Conservation (phyloP, 2,329 filamentous ascomycete genomes). For the Aspergillus novofumigatus region DNA sequence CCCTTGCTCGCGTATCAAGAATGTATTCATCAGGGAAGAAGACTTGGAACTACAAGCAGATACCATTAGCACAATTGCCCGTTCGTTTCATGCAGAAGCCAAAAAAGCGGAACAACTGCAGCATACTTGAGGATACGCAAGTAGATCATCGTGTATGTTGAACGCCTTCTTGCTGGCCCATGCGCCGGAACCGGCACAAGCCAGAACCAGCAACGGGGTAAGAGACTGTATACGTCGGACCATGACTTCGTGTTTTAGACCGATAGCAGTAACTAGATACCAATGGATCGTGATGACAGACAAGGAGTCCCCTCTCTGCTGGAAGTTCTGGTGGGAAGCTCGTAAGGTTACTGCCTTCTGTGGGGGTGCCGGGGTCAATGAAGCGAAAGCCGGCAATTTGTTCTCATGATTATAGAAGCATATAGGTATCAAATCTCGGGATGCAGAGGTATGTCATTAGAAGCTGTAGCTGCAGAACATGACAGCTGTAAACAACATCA, state of each 20-base stretch:
- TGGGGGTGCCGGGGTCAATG: not conserved
- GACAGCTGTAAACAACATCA: constrained; percentile 11
- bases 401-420: not conserved
- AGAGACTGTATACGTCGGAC: constrained; percentile 17
- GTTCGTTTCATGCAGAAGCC: not conserved
- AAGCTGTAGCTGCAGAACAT: constrained; percentile 2
- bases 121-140: constrained; percentile 78
- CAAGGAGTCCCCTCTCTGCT: constrained; percentile 7
- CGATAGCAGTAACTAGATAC: not conserved
- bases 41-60: constrained; percentile 67
- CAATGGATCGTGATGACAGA: not conserved
- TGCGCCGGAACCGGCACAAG: constrained; percentile 30
- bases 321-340: not conserved
- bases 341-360: not conserved
- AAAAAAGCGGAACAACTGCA: not conserved
- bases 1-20: constrained; percentile 63
- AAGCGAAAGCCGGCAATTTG: not conserved
- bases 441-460: not conserved
- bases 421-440: not conserved
- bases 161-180: constrained; percentile 60
- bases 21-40: constrained; percentile 70
- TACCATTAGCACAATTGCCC: not conserved
- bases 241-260: constrained; percentile 19
- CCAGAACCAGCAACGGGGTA: constrained; percentile 29
- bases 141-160: constrained; percentile 81